Evolutionary conservation across 805 yeast species (phyloP).

Genomic region (Yamadazyma nakazawae): DNA sequence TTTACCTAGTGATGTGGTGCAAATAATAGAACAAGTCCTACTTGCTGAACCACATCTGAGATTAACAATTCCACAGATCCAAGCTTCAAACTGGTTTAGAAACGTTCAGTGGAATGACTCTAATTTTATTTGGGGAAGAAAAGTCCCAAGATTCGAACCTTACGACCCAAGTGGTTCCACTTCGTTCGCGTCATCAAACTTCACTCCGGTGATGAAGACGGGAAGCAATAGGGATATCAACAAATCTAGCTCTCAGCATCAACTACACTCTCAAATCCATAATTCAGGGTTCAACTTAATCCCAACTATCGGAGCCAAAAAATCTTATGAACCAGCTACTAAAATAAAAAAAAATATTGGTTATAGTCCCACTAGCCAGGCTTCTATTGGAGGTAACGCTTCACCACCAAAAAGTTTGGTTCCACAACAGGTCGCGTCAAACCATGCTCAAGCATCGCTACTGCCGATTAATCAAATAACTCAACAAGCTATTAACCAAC

Average conservation of each 20-base stretch:
- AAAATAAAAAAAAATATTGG: conserved; percentile 23
- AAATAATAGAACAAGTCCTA: conserved; percentile 30
- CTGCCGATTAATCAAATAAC: conserved; percentile 3
- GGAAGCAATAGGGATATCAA: conserved; percentile 36
- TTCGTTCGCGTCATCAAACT: conserved; percentile 9
- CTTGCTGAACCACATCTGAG: conserved; percentile 31
- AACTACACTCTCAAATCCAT: conserved; percentile 38
- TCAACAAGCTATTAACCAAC: conserved; percentile 6
- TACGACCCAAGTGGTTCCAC: conserved; percentile 11
- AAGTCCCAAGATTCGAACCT: conserved; percentile 32
- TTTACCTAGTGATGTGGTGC: conserved; percentile 27
- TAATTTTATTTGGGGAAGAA: conserved; percentile 36
- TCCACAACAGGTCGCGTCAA: background rate
- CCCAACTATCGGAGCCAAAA: conserved; percentile 29
- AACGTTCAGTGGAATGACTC: conserved; percentile 41
- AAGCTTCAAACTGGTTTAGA: conserved; percentile 33
- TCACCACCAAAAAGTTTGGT: conserved; percentile 13
- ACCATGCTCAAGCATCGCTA: background rate
- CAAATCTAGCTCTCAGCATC: conserved; percentile 37
- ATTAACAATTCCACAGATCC: conserved; percentile 31
- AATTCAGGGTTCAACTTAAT: conserved; percentile 25
- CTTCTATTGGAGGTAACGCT: background rate
- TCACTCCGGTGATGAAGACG: conserved; percentile 27
- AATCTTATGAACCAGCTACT: conserved; percentile 33
- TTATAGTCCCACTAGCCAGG: conserved; percentile 8